These are phyloP conservation scores for Domatiomyces globalis DNA, from an alignment of 2,329 filamentous ascomycete species.

Conservation along the genomic window DNA sequence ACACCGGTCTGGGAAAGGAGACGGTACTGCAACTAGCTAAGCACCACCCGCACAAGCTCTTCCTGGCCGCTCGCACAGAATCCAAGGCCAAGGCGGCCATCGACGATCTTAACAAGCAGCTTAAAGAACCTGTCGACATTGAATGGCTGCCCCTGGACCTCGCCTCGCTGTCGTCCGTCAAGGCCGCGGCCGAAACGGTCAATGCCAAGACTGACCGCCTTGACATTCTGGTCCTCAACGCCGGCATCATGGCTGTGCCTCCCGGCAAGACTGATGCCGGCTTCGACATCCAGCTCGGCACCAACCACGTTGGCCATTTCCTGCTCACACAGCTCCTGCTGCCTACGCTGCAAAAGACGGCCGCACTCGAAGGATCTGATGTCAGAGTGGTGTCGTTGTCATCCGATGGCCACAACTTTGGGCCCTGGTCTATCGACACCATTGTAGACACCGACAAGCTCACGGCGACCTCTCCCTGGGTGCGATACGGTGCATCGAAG, in stretches of 20 bases:
- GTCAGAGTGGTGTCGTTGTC: conserved; percentile 27
- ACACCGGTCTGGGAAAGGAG: conserved; percentile 34
- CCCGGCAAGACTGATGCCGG: conserved; percentile 27
- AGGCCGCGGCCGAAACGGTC: conserved; percentile 31
- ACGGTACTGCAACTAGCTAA: conserved; percentile 35
- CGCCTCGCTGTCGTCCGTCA: conserved; percentile 36
- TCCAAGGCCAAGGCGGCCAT: conserved; percentile 32
- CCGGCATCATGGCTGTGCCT: conserved; percentile 33
- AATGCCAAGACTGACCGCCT: conserved; percentile 27
- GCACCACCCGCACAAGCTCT: conserved; percentile 40
- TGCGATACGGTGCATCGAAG: conserved; percentile 39
- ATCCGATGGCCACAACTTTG: conserved; percentile 25
- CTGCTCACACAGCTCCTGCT: conserved; percentile 32
- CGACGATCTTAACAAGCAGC: conserved; percentile 25
- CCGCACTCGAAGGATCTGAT: conserved; percentile 18
- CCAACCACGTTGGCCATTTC: conserved; percentile 35
- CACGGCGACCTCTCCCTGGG: conserved; percentile 26
- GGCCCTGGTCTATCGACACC: conserved; percentile 22
- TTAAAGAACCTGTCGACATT: conserved; percentile 25
- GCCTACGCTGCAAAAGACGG: conserved; percentile 27
- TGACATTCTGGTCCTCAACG: conserved; percentile 34
- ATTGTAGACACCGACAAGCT: conserved; percentile 27
- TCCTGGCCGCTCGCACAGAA: conserved; percentile 38
- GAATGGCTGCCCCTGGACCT: conserved; percentile 37
- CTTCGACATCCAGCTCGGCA: conserved; percentile 33